Conservation (phyloP, 1,284 basidiomycete species). For the Fomitopsis pinicola region DNA sequence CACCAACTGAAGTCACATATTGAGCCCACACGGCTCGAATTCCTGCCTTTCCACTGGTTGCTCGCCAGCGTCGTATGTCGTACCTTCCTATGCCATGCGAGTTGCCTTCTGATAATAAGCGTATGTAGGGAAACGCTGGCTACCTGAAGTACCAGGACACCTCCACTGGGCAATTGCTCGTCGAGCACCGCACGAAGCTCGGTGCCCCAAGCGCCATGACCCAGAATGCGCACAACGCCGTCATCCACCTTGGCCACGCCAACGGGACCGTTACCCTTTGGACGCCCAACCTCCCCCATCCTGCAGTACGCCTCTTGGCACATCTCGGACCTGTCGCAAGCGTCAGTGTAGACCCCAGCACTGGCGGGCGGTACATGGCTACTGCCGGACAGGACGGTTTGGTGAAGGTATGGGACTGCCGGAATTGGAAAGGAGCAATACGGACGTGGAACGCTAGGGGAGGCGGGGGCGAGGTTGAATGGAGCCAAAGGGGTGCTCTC, state of each 20-base stretch:
- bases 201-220: slow-evolving; percentile 86
- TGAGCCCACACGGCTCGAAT: slow-evolving; percentile 89
- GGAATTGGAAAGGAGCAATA: slow-evolving; percentile 90
- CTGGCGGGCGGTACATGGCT: slow-evolving; percentile 86
- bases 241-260: slow-evolving; percentile 91
- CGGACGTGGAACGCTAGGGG: slow-evolving; percentile 77
- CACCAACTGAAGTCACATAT: slow-evolving; percentile 84
- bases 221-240: slow-evolving; percentile 90
- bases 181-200: slow-evolving; percentile 88
- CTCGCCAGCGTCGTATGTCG: slow-evolving; percentile 75
- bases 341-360: slow-evolving; percentile 80
- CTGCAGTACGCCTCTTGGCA: slow-evolving; percentile 88
- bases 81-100: not conserved
- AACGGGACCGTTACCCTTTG: slow-evolving; percentile 92
- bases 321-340: slow-evolving; percentile 87
- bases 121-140: slow-evolving; percentile 73
- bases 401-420: slow-evolving; percentile 94
- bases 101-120: not conserved
- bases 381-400: slow-evolving; percentile 86
- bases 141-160: slow-evolving; percentile 97
- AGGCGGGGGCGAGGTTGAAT: slow-evolving; percentile 60
- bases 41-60: slow-evolving; percentile 95
- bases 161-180: slow-evolving; percentile 86
- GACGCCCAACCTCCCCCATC: slow-evolving; percentile 92
- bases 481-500: slow-evolving; percentile 81